Conservation (phyloP, 441 rosid genomes). For the Jatropha multifida region DNA sequence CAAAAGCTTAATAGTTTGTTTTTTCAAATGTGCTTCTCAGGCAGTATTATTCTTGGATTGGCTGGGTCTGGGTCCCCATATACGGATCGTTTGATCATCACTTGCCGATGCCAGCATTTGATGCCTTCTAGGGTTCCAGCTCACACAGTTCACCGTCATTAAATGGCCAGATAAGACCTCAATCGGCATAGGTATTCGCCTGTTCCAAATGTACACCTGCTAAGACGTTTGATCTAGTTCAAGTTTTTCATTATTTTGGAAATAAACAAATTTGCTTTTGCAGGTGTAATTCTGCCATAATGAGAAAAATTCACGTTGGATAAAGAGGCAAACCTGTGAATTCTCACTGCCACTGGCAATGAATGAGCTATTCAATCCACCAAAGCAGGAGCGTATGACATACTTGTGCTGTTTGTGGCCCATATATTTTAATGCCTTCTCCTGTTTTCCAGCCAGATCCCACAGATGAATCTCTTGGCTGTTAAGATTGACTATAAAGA, state of each 20-base stretch:
- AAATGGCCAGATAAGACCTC: slow-evolving; percentile 76
- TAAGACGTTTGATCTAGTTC: neutral
- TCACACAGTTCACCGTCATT: slow-evolving; percentile 79
- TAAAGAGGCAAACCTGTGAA: slow-evolving; percentile 52
- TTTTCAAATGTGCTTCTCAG: slow-evolving; percentile 16
- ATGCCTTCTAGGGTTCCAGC: slow-evolving; percentile 80
- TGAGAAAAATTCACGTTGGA: neutral
- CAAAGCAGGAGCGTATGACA: slow-evolving; percentile 91
- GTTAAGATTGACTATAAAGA: slow-evolving; percentile 75
- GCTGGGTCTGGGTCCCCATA: slow-evolving; percentile 74
- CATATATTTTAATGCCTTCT: slow-evolving; percentile 49
- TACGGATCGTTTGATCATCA: slow-evolving; percentile 80
- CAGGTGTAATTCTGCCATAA: neutral
- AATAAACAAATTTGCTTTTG: neutral
- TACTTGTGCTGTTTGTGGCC: slow-evolving; percentile 81
- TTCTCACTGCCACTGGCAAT: slow-evolving; percentile 95
- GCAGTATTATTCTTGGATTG: slow-evolving; percentile 25
- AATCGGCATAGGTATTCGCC: slow-evolving; percentile 46
- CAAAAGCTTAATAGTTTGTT: neutral
- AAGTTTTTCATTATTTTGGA: neutral
- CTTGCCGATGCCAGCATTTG: slow-evolving; percentile 91
- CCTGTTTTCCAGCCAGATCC: slow-evolving; percentile 76
- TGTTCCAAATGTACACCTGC: slow-evolving; percentile 86
- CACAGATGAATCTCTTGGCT: slow-evolving; percentile 90
- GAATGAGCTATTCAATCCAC: slow-evolving; percentile 71